Base-by-base conservation (phyloP, 768 basidiomycete genomes). In the Amanita brunnescens region DNA sequence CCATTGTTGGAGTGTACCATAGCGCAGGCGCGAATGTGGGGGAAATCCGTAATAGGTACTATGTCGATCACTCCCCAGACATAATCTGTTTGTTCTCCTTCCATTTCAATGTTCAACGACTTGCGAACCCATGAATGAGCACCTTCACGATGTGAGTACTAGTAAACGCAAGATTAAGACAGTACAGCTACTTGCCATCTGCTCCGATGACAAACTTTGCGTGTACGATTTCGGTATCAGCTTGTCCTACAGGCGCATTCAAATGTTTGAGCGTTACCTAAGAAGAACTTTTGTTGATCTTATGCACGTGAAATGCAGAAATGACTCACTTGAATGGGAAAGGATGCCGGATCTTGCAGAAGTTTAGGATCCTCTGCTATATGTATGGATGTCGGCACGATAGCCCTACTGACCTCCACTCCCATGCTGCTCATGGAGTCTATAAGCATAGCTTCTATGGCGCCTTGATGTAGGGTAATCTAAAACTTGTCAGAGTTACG, bases 81-180 rank as follows among this genome's bases (percentile, higher is more conserved):
- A 52, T 77, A 84, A 47, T 90, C 82, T 67, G 71, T 75, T 54
- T 87, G 82, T 62, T 90, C 86, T 6, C 89, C 89, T 53, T 87
- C 79, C 85, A 91, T 85, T 3, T 67, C 60, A 46, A 91, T 82
- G 7, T 72, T 71, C 6, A 87, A 68, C 0, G 65, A 49, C 53
- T 86, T 87, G 20, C 89, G 77, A 20, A 91, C 85, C 86, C 87
- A 90, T 9, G 86, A 89, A 65, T 89, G 87, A 0, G 87, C 87
- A 5, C 86, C 84, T 86, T 53, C 38, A 39, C 1, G 45, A 24
- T 24, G 9, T 37, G 52, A 8, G 32, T 3, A 41, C 4, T 4
- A 41, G 16, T 13, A 32, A 58, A 5, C 24, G 24, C 85, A 86
- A 90, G 13, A 20, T 14, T 26, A 53, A 24, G 0, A 4, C 24